Evolutionary conservation across 176 grass and related monocot species (phyloP), one percentile per base, ranked within the genome.

Genomic region (Bolboschoenus planiculmis): DNA sequence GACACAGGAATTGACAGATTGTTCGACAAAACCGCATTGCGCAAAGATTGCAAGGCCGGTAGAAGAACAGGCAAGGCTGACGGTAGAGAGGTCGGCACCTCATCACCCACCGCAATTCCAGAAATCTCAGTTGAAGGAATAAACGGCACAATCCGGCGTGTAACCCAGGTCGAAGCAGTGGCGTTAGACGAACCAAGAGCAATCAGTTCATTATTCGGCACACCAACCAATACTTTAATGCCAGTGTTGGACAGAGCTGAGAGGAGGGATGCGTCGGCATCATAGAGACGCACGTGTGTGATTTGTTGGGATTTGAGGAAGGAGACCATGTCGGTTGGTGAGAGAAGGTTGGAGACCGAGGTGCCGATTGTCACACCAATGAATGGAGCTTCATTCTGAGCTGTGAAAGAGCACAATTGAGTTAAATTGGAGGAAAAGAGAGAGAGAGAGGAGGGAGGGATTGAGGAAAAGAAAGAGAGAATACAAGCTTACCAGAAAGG

Each of bases 311-410:
- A 84, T 55, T 84, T 83, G 18, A 99, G 89, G 89, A 99, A 95
- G 14, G 77, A 74, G 2, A 85, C 87, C 8, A 99, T 87, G 84
- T 99, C 96, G 14, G 84, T 78, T 21, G 96, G 90, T 21, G 92
- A 83, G 54, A 99, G 86, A 31, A 99, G 91, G 86, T 88, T 89
- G 68, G 96, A 90, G 42, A 95, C 91, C 48, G 82, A 88, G 56
- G 92, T 99, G 42, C 96, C 96, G 36, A 99, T 89, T 81, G 87
- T 95, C 20, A 99, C 92, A 57, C 96, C 96, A 21, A 99, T 84
- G 84, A 90, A 99, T 21, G 92, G 89, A 6, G 78, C 50, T 18
- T 55, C 80, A 20, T 24, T 64, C 60, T 44, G 57, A 72, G 31
- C 60, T 34, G n/a, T 50, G 60, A 59, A 73, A 48, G 68, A 74